Conservation (phyloP, 495 filamentous ascomycete genomes). For the Penicillium roqueforti region DNA sequence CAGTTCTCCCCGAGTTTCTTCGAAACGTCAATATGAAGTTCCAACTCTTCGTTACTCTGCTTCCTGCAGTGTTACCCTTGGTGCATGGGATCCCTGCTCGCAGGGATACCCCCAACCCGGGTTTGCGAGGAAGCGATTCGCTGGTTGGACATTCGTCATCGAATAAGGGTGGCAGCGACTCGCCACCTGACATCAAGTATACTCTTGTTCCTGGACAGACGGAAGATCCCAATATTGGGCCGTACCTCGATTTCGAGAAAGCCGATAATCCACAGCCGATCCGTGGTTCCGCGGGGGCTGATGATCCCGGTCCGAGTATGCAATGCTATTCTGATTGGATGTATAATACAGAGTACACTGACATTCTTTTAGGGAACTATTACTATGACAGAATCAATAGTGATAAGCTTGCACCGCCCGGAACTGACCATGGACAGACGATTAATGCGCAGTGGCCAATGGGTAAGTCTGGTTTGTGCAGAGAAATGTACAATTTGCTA, state of each 20-base stretch:
- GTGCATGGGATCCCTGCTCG: conserved; percentile 21
- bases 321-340: not conserved
- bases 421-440: conserved; percentile 58
- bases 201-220: conserved; percentile 52
- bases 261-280: conserved; percentile 65
- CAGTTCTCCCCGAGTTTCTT: not conserved
- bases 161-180: conserved; percentile 27
- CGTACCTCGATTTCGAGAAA: conserved; percentile 60
- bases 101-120: conserved; percentile 20
- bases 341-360: not conserved
- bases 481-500: not conserved
- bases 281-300: conserved; percentile 53
- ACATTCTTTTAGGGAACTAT: conserved; percentile 40
- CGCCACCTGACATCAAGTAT: conserved; percentile 36
- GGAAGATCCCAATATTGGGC: conserved; percentile 51
- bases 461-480: conserved; percentile 29
- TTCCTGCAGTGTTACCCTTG: conserved; percentile 6
- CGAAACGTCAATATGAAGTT: conserved; percentile 12
- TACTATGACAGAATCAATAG: conserved; percentile 62
- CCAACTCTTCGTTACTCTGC: conserved; percentile 2
- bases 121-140: conserved; percentile 29
- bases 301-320: conserved; percentile 59
- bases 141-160: conserved; percentile 37
- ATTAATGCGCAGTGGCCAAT: conserved; percentile 70
- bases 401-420: conserved; percentile 62